Evolutionary conservation across 352 stramenopile species (phyloP), one percentile per base, ranked within the genome.

Genomic region (Globisporangium paroecandrum): DNA sequence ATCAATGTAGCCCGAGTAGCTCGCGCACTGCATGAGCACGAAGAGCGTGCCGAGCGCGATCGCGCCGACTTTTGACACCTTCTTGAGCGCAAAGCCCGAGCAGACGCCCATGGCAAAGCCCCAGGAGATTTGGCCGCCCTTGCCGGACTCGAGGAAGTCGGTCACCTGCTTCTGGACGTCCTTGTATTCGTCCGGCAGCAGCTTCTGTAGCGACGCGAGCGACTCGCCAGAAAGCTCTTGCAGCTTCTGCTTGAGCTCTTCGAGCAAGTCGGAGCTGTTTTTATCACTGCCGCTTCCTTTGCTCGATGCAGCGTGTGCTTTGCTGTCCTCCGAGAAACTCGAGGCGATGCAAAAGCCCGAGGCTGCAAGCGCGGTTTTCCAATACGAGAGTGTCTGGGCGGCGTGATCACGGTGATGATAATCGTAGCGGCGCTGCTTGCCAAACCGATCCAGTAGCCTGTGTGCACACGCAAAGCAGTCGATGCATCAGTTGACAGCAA

Each of bases 31-130:
- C 72, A 97, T 76, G 20, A 88, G 68, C 22, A 98, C 81, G 64
- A 98, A 98, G 36, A 93, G 74, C 22, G 83, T 69, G 34, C 93
- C 93, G 38, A 98, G 67, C 13, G 93, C 73, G 55, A 98, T 62
- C 1, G 90, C 94, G 7, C 93, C 81, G 32, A 92, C 69, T 69
- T 98, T 98, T 25, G 91, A 97, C 47, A 98, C 72, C 68, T 98
- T 97, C 67, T 97, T 97, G 3, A 97, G 69, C 36, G 94, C 88
- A 55, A 94, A 91, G 24, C 91, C 95, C 7, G 88, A 93, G 76
- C 90, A 98, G 46, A 87, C 92, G 62, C 95, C 95, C 76, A 98
- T 90, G 29, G 92, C 74, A 43, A 94, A 92, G 9, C 93, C 94
- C 83, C 94, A 95, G 0, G 89, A 93, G 60, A 98, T 73, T 68